Evolutionary conservation across 2,329 filamentous ascomycete species (phyloP).

Genomic region (Hymenoscyphus salicellus): DNA sequence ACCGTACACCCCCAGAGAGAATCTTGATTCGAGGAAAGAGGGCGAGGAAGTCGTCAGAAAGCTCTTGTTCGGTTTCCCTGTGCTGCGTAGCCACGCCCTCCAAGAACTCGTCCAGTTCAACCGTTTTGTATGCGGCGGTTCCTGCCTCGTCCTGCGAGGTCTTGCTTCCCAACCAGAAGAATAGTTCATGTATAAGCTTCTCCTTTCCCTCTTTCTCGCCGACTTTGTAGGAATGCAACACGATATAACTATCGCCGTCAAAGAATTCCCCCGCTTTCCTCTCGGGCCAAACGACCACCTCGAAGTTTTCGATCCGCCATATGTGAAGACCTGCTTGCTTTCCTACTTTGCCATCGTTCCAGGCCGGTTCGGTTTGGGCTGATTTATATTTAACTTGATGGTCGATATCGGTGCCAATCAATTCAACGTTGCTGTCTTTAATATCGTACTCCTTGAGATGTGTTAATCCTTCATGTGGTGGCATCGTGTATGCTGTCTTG

Average conservation of each 20-base stretch:
- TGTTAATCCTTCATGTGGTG: conserved; percentile 59
- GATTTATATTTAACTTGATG: conserved; percentile 67
- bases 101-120: conserved; percentile 67
- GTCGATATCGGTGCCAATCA: conserved; percentile 62
- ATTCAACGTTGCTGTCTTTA: conserved; percentile 65
- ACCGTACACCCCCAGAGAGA: conserved; percentile 56
- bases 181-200: conserved; percentile 60
- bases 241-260: conserved; percentile 67
- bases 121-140: conserved; percentile 67
- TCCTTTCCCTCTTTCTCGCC: conserved; percentile 44
- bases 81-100: conserved; percentile 61
- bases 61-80: conserved; percentile 61
- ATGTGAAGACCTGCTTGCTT: conserved; percentile 52
- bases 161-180: conserved; percentile 66
- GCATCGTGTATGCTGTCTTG: conserved; percentile 45
- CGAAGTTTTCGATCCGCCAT: conserved; percentile 67
- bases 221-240: conserved; percentile 58
- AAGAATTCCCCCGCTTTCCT: conserved; percentile 58
- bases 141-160: conserved; percentile 68
- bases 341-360: conserved; percentile 59
- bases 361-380: conserved; percentile 62
- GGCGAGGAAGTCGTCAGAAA: conserved; percentile 45
- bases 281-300: conserved; percentile 60
- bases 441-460: conserved; percentile 64
- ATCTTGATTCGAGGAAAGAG: conserved; percentile 62